Percentiles rank a stretch among this genome's conserved stretches.
Conservation (phyloP, 1,139 yeast genomes). For the Tardiomyces blankii region DNA sequence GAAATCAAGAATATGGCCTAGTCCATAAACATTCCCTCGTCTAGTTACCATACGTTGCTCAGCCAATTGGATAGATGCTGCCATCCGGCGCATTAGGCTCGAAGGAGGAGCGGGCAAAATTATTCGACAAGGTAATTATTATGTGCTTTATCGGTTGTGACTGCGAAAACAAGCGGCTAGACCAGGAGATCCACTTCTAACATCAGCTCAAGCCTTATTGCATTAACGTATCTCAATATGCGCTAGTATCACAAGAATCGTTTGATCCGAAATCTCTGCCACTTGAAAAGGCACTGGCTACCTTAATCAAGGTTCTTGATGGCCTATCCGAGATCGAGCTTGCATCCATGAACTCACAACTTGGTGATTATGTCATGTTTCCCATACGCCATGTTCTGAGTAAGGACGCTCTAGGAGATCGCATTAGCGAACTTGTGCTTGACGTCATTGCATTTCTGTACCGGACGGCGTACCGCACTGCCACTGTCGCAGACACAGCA, state of each 20-base stretch:
- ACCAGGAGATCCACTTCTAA: neutral
- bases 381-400: constrained; percentile 46
- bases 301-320: constrained; percentile 1
- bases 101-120: neutral
- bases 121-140: neutral
- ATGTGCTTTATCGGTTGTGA: too few species aligned
- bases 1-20: too few species aligned
- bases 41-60: too few species aligned
- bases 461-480: constrained; percentile 37
- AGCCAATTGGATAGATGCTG: too few species aligned
- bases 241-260: constrained; percentile 8
- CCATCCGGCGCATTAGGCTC: too few species aligned
- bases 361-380: constrained; percentile 54
- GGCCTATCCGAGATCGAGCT: neutral
- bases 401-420: constrained; percentile 29
- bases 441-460: constrained; percentile 33
- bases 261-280: constrained; percentile 6
- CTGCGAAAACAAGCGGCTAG: too few species aligned
- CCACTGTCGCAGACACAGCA: constrained; percentile 31
- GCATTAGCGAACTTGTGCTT: constrained; percentile 34
- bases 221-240: constrained; percentile 22
- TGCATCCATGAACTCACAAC: neutral
- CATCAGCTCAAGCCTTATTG: neutral
- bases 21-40: too few species aligned
- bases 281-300: constrained; percentile 3